Percentiles rank a stretch among this genome's conserved stretches.
Conservation (phyloP, 345 rosid species). For the Eucalyptus shirleyi region DNA sequence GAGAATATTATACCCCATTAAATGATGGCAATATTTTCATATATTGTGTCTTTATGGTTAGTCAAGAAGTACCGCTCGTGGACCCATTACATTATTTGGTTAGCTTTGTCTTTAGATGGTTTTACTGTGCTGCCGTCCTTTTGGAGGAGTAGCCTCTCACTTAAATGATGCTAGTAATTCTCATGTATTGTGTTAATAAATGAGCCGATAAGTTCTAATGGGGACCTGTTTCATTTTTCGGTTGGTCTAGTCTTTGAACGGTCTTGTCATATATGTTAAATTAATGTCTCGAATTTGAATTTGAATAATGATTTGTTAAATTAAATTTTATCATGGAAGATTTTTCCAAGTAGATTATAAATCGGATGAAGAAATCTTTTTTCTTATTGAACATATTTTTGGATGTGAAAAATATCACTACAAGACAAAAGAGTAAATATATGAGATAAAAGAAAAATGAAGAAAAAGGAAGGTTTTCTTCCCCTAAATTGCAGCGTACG, state of each 20-base stretch:
- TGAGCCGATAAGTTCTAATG: not conserved
- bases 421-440: too few species aligned
- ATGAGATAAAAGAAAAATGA: too few species aligned
- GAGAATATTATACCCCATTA: not conserved
- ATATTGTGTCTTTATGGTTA: not conserved
- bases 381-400: too few species aligned
- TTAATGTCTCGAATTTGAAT: too few species aligned
- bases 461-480: too few species aligned
- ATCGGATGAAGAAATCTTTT: accelerated
- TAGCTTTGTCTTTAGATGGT: not conserved
- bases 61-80: not conserved
- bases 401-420: too few species aligned
- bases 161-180: not conserved
- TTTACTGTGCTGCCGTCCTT: not conserved
- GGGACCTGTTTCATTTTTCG: not conserved
- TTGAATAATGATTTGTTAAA: too few species aligned
- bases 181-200: not conserved
- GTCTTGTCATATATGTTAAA: not conserved
- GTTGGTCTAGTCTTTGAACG: not conserved
- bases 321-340: too few species aligned
- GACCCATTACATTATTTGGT: not conserved
- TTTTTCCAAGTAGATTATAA: accelerated
- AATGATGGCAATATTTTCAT: not conserved
- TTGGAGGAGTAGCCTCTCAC: not conserved
- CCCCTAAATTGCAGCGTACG: too few species aligned